These are phyloP conservation scores for Calonectria pseudoturangicola DNA, from an alignment of 2,329 filamentous ascomycete species.

Conservation along the genomic window DNA sequence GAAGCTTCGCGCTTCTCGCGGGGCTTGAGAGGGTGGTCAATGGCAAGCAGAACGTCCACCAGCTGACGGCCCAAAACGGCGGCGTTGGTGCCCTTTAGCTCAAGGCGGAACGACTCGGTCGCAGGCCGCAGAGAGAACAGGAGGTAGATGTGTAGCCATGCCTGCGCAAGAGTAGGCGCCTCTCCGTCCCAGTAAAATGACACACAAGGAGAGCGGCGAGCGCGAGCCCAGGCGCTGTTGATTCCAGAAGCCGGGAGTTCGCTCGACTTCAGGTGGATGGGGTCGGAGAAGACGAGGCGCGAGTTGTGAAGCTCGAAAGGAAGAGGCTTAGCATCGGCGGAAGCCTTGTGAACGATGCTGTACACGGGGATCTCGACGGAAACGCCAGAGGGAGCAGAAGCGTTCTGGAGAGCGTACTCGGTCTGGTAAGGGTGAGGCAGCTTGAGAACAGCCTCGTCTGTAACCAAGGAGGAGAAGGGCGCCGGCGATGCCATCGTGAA, in stretches of 20 bases:
- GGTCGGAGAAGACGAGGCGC: slow-evolving; percentile 66
- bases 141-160: slow-evolving; percentile 72
- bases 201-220: slow-evolving; percentile 71
- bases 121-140: slow-evolving; percentile 70
- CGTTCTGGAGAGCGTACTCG: slow-evolving; percentile 65
- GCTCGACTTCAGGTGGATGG: slow-evolving; percentile 68
- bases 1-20: slow-evolving; percentile 53
- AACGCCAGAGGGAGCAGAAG: slow-evolving; percentile 46
- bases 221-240: slow-evolving; percentile 74
- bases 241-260: slow-evolving; percentile 70
- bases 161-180: slow-evolving; percentile 68
- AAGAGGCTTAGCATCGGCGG: slow-evolving; percentile 53
- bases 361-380: slow-evolving; percentile 55
- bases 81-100: slow-evolving; percentile 63
- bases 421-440: slow-evolving; percentile 70
- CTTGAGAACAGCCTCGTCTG: slow-evolving; percentile 65
- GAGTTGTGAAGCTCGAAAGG: slow-evolving; percentile 58
- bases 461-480: slow-evolving; percentile 49
- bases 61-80: slow-evolving; percentile 63
- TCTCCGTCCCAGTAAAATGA: slow-evolving; percentile 65
- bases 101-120: slow-evolving; percentile 69
- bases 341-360: slow-evolving; percentile 59
- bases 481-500: slow-evolving; percentile 45
- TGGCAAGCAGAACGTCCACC: slow-evolving; percentile 68
- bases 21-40: slow-evolving; percentile 66